Percentiles rank a stretch among this genome's conserved stretches.
phyloP scores from a whole-genome alignment of 2,329 filamentous ascomycete genomes.

The Diaporthe citri region DNA sequence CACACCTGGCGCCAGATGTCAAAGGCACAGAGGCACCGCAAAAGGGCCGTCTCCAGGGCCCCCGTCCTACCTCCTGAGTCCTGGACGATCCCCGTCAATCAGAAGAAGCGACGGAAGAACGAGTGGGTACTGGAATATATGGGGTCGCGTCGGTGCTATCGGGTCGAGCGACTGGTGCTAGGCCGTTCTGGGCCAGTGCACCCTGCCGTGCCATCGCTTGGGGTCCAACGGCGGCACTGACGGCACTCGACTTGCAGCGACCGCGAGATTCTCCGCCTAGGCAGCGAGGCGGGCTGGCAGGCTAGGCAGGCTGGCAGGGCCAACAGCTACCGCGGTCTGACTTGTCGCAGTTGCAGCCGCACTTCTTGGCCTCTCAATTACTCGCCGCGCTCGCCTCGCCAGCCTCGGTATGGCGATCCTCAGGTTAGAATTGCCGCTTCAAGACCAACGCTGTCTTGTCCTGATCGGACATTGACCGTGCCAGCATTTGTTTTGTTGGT shows the following conservation, averaged over 20 bases:
- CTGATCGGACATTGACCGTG: conserved; percentile 37
- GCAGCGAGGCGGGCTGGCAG: background rate
- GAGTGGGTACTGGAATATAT: conserved; percentile 21
- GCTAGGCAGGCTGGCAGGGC: background rate
- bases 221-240: conserved; percentile 31
- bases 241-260: conserved; percentile 32
- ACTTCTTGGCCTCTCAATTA: conserved; percentile 23
- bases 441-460: conserved; percentile 14
- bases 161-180: conserved; percentile 31
- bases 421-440: conserved; percentile 27
- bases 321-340: background rate
- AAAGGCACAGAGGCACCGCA: conserved; percentile 24
- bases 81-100: conserved; percentile 33
- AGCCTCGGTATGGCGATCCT: conserved; percentile 24
- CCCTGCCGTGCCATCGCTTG: conserved; percentile 28
- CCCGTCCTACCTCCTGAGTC: conserved; percentile 28
- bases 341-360: conserved; percentile 3
- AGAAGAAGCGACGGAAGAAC: conserved; percentile 25
- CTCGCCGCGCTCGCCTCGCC: conserved; percentile 23
- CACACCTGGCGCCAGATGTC: background rate
- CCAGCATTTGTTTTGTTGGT: conserved; percentile 23
- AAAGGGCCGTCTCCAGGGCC: conserved; percentile 35
- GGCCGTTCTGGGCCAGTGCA: conserved; percentile 18
- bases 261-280: conserved; percentile 18
- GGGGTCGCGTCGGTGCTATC: conserved; percentile 33